Conservation (phyloP, 352 stramenopile species). For the Phytophthora uliginosa region DNA sequence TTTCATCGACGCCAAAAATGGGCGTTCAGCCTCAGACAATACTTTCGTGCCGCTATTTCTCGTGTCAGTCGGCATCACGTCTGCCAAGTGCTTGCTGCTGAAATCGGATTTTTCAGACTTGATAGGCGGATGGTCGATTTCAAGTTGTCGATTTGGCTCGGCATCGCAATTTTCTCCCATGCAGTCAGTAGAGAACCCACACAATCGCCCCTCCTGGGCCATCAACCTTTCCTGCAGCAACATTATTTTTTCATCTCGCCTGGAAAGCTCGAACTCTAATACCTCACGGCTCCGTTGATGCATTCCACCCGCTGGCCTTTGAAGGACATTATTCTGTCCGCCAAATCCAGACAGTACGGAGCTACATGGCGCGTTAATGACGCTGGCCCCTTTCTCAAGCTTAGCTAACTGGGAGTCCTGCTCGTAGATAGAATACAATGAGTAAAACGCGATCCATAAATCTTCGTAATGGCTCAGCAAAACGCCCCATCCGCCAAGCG, state of each 20-base stretch:
- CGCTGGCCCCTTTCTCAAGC: neutral
- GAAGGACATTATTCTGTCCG: neutral
- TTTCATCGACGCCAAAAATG: constrained; percentile 33
- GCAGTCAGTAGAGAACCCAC: neutral
- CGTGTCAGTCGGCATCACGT: neutral
- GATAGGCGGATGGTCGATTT: constrained; percentile 1
- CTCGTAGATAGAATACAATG: constrained; percentile 16
- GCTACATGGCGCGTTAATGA: neutral
- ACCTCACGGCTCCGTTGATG: neutral
- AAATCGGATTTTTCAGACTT: neutral
- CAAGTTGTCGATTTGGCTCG: neutral
- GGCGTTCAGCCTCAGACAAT: neutral
- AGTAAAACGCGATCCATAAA: constrained; percentile 38
- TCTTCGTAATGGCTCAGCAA: constrained; percentile 34
- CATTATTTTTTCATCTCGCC: constrained; percentile 36
- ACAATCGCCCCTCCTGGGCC: constrained; percentile 11
- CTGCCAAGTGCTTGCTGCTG: neutral
- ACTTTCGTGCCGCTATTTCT: neutral
- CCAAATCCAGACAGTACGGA: constrained; percentile 14
- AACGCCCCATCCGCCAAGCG: constrained; percentile 12
- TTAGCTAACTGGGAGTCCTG: neutral
- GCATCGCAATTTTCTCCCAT: neutral
- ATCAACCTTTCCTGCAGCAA: constrained; percentile 31
- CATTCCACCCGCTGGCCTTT: neutral
- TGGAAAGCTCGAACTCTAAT: constrained; percentile 33